These are phyloP conservation scores for Rhizopus arrhizus DNA, from an alignment of 371 early-diverging fungal genomes.

Conservation along the genomic window DNA sequence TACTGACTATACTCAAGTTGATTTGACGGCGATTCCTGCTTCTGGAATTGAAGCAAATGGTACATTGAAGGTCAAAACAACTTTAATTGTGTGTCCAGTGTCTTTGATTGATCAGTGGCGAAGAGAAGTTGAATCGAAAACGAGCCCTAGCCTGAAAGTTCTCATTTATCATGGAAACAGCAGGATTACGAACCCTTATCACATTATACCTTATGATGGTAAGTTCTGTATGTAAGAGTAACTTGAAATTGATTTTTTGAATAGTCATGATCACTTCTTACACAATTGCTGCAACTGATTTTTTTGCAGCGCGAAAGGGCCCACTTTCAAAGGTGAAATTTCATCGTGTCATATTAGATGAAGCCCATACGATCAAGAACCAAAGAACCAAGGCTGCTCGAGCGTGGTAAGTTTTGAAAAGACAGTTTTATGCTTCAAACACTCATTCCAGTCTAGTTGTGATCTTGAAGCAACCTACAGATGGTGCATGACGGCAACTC, in stretches of 20 bases:
- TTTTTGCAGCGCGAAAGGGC: conserved; percentile 9
- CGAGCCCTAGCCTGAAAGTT: conserved; percentile 49
- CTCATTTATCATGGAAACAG: conserved; percentile 59
- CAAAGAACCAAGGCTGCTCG: conserved; percentile 58
- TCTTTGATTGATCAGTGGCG: conserved; percentile 69
- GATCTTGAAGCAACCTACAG: conserved; percentile 66
- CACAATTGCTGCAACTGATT: conserved; percentile 24
- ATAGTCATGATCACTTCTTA: conserved; percentile 48
- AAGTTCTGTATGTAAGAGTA: conserved; percentile 1
- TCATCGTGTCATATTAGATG: conserved; percentile 77
- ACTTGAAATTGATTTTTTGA: conserved; percentile 2
- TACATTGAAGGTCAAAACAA: conserved; percentile 70
- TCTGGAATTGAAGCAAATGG: conserved; percentile 7
- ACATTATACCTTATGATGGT: conserved; percentile 51
- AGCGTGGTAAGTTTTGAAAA: conserved; percentile 45
- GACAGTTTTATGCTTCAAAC: neutral
- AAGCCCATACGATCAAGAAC: conserved; percentile 89
- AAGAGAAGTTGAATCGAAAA: conserved; percentile 58
- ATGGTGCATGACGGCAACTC: conserved; percentile 81
- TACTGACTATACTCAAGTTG: conserved; percentile 18
- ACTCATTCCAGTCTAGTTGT: conserved; percentile 31
- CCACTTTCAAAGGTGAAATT: conserved; percentile 32
- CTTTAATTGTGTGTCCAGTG: conserved; percentile 67
- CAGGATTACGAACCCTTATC: conserved; percentile 29
- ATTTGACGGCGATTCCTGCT: neutral